Evolutionary conservation across 306 rosid species (phyloP).

Genomic region (Cucurbita argyrosperma): DNA sequence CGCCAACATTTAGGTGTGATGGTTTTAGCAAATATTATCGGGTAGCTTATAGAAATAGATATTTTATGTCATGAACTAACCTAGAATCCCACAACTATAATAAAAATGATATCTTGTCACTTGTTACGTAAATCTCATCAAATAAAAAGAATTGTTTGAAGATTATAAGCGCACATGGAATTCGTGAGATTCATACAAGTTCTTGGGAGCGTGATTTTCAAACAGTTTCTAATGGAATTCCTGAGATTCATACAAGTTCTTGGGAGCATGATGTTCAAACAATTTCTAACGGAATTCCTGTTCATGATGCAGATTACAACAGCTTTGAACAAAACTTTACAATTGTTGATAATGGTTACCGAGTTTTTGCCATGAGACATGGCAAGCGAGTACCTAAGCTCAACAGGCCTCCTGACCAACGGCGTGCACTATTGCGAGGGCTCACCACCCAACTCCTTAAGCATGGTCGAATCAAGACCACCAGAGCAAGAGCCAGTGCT

Average conservation of each 20-base stretch:
- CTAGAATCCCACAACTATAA: background rate
- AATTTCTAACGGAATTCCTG: background rate
- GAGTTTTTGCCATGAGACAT: conserved; percentile 83
- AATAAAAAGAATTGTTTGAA: background rate
- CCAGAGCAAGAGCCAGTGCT: conserved; percentile 92
- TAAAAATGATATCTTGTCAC: background rate
- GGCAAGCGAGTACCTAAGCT: conserved; percentile 83
- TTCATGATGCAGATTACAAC: conserved; percentile 30
- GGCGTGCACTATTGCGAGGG: conserved; percentile 74
- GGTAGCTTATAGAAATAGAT: background rate
- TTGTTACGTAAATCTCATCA: background rate
- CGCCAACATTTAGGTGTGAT: no score
- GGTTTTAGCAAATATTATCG: no score
- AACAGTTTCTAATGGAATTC: background rate
- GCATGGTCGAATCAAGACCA: conserved; percentile 84
- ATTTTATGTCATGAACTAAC: background rate
- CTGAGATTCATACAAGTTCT: background rate
- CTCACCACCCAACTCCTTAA: conserved; percentile 94
- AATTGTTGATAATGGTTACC: conserved; percentile 47
- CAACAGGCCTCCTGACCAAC: conserved; percentile 92
- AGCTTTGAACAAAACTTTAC: conserved; percentile 36
- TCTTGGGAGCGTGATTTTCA: background rate
- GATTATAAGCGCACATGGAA: background rate
- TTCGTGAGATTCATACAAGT: background rate
- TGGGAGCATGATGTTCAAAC: background rate